A percentile compares a stretch with the other conserved stretches of the same genome.
Conservation (phyloP, 345 rosid species). For the Jatropha curcas region DNA sequence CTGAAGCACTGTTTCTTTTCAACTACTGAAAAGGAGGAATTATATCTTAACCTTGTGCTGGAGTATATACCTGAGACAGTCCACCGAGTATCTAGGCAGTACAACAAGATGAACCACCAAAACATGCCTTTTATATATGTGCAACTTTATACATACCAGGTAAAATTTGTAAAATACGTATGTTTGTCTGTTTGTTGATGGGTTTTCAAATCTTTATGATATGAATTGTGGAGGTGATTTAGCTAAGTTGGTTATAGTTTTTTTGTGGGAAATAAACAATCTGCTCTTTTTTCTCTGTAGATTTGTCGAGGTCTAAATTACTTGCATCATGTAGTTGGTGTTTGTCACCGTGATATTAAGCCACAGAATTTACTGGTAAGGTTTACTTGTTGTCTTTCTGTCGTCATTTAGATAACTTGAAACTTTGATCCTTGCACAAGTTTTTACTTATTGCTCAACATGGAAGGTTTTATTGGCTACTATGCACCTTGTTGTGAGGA, state of each 20-base stretch:
- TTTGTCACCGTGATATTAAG: conserved; percentile 97
- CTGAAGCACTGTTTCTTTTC: conserved; percentile 93
- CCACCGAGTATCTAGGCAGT: conserved; percentile 78
- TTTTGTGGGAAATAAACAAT: background rate
- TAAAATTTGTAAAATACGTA: conserved; percentile 24
- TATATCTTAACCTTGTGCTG: conserved; percentile 91
- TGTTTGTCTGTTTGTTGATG: background rate
- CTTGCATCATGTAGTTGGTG: conserved; percentile 83
- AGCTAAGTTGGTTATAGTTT: background rate
- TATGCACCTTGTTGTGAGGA: background rate
- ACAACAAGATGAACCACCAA: conserved; percentile 55
- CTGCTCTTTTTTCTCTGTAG: conserved; percentile 40
- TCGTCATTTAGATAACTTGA: background rate
- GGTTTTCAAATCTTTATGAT: conserved; percentile 6
- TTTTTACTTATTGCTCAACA: background rate
- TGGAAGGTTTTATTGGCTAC: background rate
- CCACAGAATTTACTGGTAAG: conserved; percentile 96
- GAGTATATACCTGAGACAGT: conserved; percentile 93
- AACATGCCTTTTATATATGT: conserved; percentile 67
- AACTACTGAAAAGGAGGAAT: conserved; percentile 83
- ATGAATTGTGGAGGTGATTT: background rate
- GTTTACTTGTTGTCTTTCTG: conserved; percentile 2
- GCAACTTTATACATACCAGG: conserved; percentile 79
- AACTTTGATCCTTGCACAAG: background rate
- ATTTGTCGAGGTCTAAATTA: conserved; percentile 94